These are phyloP conservation scores for Homolaphlyctis polyrhiza DNA, from an alignment of 371 early-diverging fungal genomes.

Conservation along the genomic window DNA sequence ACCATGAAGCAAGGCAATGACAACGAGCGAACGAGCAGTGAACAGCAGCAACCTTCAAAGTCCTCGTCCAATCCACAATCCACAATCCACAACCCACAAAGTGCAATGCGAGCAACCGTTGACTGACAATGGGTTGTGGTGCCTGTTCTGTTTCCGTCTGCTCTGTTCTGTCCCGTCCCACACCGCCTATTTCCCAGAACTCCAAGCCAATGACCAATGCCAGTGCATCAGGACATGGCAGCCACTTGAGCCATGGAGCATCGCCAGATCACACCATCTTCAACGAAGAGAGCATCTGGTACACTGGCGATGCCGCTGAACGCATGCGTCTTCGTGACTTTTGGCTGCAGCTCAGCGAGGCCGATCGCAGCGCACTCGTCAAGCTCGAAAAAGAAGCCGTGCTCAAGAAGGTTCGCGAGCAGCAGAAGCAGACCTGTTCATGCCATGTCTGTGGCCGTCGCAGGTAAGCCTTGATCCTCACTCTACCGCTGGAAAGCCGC, in stretches of 20 bases:
- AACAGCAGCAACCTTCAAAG: too few relatives aligned
- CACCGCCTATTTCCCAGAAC: neutral
- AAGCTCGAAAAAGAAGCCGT: constrained; percentile 90
- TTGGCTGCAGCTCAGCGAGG: constrained; percentile 82
- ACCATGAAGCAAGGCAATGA: too few relatives aligned
- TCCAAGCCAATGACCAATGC: neutral
- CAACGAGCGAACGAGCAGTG: too few relatives aligned
- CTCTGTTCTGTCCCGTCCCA: neutral
- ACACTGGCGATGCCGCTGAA: constrained; percentile 71
- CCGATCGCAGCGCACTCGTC: constrained; percentile 76
- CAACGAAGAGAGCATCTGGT: constrained; percentile 56
- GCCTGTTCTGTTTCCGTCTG: neutral
- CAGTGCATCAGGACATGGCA: neutral
- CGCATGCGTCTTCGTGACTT: constrained; percentile 81
- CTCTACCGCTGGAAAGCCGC: neutral
- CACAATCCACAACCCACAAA: too few relatives aligned
- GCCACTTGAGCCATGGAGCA: too few relatives aligned
- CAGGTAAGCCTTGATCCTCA: constrained; percentile 54
- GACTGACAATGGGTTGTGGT: neutral
- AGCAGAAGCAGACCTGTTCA: constrained; percentile 84
- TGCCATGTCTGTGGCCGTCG: constrained; percentile 89
- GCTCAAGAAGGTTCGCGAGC: constrained; percentile 86
- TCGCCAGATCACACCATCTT: neutral
- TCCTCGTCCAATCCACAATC: too few relatives aligned
- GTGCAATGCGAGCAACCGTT: neutral